Base-by-base conservation (phyloP, 768 basidiomycete genomes). In the Solioccasus polychromus region DNA sequence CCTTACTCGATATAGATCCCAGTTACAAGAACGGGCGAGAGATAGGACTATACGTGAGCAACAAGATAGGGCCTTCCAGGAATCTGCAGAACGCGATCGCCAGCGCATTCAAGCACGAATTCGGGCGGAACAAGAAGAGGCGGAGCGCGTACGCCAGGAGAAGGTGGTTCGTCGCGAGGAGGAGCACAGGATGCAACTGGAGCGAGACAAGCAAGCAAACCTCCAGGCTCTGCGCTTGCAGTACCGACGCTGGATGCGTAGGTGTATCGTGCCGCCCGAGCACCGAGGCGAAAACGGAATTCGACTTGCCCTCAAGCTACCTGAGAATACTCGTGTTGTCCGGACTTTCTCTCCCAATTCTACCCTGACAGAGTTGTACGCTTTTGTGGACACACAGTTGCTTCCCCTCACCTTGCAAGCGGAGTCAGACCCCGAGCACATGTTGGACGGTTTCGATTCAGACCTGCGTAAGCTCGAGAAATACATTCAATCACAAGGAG, bases 61-160 rank as follows among this genome's bases (percentile, higher is more conserved):
- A 55, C 92, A 93, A 55, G 93, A 95, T 56, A 73, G 77, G 8
- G 88, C 89, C 1, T 91, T 90, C 62, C 68, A 69, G 30, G 80
- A 84, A 42, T 74, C 83, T 0, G 83, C 79, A 2, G 59, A 71
- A 29, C 67, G 77, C 5, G 94, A 96, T 61, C 70, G 75, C 20
- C 88, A 85, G 60, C 73, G 83, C 37, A 81, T 91, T 24, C 70
- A 79, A 44, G 72, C 70, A 6, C 71, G 72, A 35, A 74, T 85
- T 35, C 71, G 59, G 11, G 78, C 77, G 56, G 77, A 74, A 51
- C 43, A 59, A 35, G 50, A 62, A 45, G 54, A 58, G 48, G 53
- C 45, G 41, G 75, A 73, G 41, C 70, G 66, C 39, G 63, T 56
- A 31, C 61, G 58, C 45, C 50, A 54, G 48, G 62, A 60, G 47